phyloP scores from a whole-genome alignment of 2,329 filamentous ascomycete genomes.

The Diaporthe destruens region DNA sequence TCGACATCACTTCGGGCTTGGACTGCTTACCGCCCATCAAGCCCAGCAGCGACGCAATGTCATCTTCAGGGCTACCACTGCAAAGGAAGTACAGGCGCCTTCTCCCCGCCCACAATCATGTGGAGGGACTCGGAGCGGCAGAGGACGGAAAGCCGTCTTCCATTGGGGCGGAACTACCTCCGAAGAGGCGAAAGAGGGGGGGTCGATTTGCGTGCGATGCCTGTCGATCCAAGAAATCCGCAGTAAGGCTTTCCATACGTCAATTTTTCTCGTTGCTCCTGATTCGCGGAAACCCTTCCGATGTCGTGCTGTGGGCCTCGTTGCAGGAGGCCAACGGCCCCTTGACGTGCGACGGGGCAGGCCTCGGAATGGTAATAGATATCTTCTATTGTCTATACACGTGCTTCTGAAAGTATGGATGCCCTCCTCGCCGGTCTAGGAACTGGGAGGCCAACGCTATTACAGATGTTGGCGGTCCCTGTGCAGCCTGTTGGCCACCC shows the following conservation, averaged over 20 bases:
- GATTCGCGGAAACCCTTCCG: background rate
- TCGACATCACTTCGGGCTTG: background rate
- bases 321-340: background rate
- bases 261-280: background rate
- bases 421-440: no score
- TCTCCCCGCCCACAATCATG: constrained; percentile 24
- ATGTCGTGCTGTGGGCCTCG: background rate
- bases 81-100: constrained; percentile 29
- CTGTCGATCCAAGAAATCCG: constrained; percentile 36
- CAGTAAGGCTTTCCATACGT: constrained; percentile 16
- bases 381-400: background rate
- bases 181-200: constrained; percentile 25
- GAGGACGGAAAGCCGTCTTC: background rate
- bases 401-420: no score
- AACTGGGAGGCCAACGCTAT: no score
- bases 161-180: background rate
- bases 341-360: background rate
- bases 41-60: background rate
- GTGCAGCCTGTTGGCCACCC: background rate
- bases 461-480: no score
- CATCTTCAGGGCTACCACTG: background rate
- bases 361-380: background rate
- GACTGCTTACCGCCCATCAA: background rate
- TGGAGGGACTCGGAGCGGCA: background rate
- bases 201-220: constrained; percentile 38